phyloP scores from a whole-genome alignment of 768 basidiomycete genomes.

The Suillus discolor region DNA sequence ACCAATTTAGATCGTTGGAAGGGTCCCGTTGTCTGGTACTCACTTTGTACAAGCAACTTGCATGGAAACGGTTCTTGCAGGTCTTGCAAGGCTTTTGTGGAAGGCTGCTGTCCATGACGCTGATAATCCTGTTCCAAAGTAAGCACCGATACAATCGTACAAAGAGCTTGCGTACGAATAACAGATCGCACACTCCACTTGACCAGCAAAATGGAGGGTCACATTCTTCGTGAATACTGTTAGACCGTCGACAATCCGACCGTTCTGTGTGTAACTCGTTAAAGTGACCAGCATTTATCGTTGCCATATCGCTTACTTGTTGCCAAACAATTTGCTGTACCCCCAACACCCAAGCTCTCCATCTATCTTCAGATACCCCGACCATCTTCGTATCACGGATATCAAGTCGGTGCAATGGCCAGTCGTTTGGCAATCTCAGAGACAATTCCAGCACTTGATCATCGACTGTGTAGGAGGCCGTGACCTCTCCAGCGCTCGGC shows the following conservation, averaged over 20 bases:
- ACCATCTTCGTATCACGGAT: slow-evolving; percentile 83
- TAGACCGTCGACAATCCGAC: slow-evolving; percentile 85
- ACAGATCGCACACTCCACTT: slow-evolving; percentile 95
- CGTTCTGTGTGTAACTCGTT: slow-evolving; percentile 58
- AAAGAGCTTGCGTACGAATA: slow-evolving; percentile 65
- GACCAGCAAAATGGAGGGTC: slow-evolving; percentile 89
- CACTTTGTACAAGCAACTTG: slow-evolving; percentile 89
- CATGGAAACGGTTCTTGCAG: slow-evolving; percentile 93
- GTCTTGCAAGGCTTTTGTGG: slow-evolving; percentile 93
- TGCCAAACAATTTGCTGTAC: slow-evolving; percentile 90
- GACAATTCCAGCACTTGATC: slow-evolving; percentile 92
- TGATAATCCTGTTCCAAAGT: slow-evolving; percentile 69
- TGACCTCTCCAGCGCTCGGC: slow-evolving; percentile 74
- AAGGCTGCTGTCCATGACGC: slow-evolving; percentile 82
- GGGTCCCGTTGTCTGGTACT: slow-evolving; percentile 16
- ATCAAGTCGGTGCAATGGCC: slow-evolving; percentile 87
- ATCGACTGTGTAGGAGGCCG: slow-evolving; percentile 84
- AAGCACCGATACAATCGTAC: not conserved
- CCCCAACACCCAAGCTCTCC: slow-evolving; percentile 92
- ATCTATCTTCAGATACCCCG: slow-evolving; percentile 86
- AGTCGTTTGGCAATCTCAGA: slow-evolving; percentile 84
- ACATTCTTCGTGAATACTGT: slow-evolving; percentile 94
- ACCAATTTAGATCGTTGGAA: not conserved
- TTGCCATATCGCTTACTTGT: slow-evolving; percentile 55
- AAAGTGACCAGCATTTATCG: not conserved